A percentile compares a stretch with the other conserved stretches of the same genome.
Conservation (phyloP, 371 early-diverging fungal species). For the Phascolomyces articulosus region DNA sequence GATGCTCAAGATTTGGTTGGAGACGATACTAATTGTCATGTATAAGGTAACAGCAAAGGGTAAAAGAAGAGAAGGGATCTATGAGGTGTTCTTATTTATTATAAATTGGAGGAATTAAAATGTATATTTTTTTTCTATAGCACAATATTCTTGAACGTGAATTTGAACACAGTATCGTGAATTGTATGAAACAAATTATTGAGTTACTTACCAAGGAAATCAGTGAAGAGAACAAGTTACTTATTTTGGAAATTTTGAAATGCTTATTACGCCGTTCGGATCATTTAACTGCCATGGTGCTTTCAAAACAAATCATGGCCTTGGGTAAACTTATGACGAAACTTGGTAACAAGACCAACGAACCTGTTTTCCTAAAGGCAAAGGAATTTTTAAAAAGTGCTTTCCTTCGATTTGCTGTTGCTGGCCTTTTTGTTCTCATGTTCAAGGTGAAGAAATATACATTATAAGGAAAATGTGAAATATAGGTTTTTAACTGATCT, state of each 20-base stretch:
- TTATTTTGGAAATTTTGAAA: conserved; percentile 59
- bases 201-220: conserved; percentile 49
- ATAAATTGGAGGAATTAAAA: too few species aligned
- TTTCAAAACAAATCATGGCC: conserved; percentile 64
- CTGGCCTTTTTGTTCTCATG: conserved; percentile 64
- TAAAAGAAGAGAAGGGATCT: too few species aligned
- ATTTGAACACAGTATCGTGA: conserved; percentile 44
- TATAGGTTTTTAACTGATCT: too few species aligned
- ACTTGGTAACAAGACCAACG: conserved; percentile 40
- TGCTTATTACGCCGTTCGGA: conserved; percentile 59
- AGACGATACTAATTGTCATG: conserved; percentile 55
- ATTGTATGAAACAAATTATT: conserved; percentile 51
- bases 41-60: conserved; percentile 50
- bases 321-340: conserved; percentile 62
- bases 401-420: conserved; percentile 62
- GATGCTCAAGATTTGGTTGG: conserved; percentile 60
- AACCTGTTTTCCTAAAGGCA: conserved; percentile 59
- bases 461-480: too few species aligned
- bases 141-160: conserved; percentile 51
- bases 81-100: too few species aligned
- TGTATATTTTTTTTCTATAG: conserved; percentile 25
- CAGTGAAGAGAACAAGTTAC: conserved; percentile 63
- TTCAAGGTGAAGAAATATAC: conserved; percentile 46
- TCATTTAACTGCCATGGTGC: conserved; percentile 62
- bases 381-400: conserved; percentile 60